These are phyloP conservation scores for Diaporthe australafricana DNA, from an alignment of 2,329 filamentous ascomycete genomes.

Conservation along the genomic window DNA sequence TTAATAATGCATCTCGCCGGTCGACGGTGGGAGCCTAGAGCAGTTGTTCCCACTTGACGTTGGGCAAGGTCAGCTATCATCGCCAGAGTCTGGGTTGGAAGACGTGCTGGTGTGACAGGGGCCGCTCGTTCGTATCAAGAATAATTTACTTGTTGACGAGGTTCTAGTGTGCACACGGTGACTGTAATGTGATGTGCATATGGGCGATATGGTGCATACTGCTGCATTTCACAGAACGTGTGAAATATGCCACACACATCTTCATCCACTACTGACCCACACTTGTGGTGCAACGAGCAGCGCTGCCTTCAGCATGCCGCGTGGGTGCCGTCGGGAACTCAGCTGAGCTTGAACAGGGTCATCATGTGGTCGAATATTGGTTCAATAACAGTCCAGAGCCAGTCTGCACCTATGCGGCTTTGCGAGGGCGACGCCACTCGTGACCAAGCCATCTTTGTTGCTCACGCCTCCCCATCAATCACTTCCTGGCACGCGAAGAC, in stretches of 20 bases:
- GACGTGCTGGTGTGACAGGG: not conserved
- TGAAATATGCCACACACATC: no score
- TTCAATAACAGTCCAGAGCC: not conserved
- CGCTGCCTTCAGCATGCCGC: no score
- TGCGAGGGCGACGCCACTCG: not conserved
- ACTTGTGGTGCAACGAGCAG: no score
- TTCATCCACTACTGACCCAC: no score
- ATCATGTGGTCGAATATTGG: not conserved
- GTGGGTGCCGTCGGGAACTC: not conserved
- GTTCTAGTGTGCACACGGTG: not conserved
- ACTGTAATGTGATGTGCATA: not conserved
- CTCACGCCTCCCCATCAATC: not conserved
- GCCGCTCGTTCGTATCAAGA: not conserved
- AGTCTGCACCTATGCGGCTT: not conserved
- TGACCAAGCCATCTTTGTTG: no score
- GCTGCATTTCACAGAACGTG: not conserved
- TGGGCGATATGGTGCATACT: not conserved
- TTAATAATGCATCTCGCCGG: conserved; percentile 1
- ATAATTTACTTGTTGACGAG: not conserved
- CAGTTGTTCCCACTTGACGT: not conserved
- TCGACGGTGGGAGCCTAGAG: not conserved
- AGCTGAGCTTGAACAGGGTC: no score
- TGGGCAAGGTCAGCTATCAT: not conserved
- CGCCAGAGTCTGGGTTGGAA: not conserved
- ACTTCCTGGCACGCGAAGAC: not conserved